phyloP scores from a whole-genome alignment of 352 stramenopile species.

The Globisporangium echinulatum region DNA sequence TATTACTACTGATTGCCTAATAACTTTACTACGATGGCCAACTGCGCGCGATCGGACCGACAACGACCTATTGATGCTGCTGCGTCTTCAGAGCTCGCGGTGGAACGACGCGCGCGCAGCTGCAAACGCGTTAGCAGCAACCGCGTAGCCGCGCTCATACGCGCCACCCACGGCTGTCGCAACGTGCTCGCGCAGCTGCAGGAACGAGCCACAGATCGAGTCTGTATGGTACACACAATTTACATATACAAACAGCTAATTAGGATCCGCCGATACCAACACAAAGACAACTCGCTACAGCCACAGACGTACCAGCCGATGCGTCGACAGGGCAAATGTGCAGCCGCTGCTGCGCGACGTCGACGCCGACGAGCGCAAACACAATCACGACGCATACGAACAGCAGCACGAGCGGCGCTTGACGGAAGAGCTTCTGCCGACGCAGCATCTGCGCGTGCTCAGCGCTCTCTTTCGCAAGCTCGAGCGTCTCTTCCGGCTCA shows the following conservation, averaged over 20 bases:
- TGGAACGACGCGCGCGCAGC: constrained; percentile 9
- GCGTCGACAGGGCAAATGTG: constrained; percentile 37
- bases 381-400: constrained; percentile 33
- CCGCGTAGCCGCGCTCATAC: constrained; percentile 4
- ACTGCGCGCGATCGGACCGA: background rate
- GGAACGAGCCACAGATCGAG: constrained; percentile 24
- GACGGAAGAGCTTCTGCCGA: constrained; percentile 1
- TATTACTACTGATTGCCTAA: constrained; percentile 4
- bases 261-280: too few species aligned
- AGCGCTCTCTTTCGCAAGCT: constrained; percentile 34
- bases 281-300: too few species aligned
- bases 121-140: background rate
- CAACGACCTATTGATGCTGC: too few species aligned
- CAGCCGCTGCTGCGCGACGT: constrained; percentile 42
- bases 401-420: constrained; percentile 26
- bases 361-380: constrained; percentile 39
- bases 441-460: constrained; percentile 22
- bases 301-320: constrained; percentile 23
- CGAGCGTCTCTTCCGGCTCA: constrained; percentile 33
- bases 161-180: constrained; percentile 24
- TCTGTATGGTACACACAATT: background rate
- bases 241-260: background rate
- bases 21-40: constrained; percentile 14
- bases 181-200: constrained; percentile 27
- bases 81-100: constrained; percentile 3